Evolutionary conservation across 805 yeast genomes (phyloP).

Genomic region (Maudiozyma pseudohumilis): DNA sequence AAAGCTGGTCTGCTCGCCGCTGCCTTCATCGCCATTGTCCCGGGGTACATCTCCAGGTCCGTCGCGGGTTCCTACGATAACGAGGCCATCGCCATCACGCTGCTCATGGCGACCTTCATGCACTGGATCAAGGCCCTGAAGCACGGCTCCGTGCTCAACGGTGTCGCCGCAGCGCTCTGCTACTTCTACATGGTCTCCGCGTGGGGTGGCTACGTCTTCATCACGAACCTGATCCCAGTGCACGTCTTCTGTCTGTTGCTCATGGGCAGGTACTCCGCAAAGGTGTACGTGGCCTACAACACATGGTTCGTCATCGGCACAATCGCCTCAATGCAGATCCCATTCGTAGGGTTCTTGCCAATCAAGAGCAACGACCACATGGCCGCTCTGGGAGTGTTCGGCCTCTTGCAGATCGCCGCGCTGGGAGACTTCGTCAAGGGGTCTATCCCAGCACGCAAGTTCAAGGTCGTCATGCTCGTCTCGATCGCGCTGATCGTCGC

Average conservation of each 20-base stretch:
- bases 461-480: slow-evolving; percentile 55
- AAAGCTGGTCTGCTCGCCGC: slow-evolving; percentile 90
- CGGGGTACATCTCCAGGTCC: slow-evolving; percentile 95
- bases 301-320: slow-evolving; percentile 98
- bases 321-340: slow-evolving; percentile 98
- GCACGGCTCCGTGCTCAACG: slow-evolving; percentile 79
- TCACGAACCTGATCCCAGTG: slow-evolving; percentile 92
- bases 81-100: slow-evolving; percentile 95
- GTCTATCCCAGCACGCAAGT: slow-evolving; percentile 52
- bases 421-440: slow-evolving; percentile 73
- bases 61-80: slow-evolving; percentile 99
- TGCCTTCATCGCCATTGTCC: slow-evolving; percentile 92
- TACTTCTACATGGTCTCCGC: slow-evolving; percentile 99
- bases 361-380: slow-evolving; percentile 95
- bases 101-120: slow-evolving; percentile 90
- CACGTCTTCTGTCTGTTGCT: slow-evolving; percentile 82
- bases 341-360: slow-evolving; percentile 95
- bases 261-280: slow-evolving; percentile 88
- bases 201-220: slow-evolving; percentile 99
- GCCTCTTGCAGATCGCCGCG: slow-evolving; percentile 83
- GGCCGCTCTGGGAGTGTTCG: slow-evolving; percentile 97
- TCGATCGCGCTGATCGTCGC: slow-evolving; percentile 46
- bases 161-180: slow-evolving; percentile 70
- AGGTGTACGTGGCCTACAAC: slow-evolving; percentile 80
- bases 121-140: slow-evolving; percentile 93